These are phyloP conservation scores for Syzygium aqueum DNA, from an alignment of 345 rosid species.

Conservation along the genomic window DNA sequence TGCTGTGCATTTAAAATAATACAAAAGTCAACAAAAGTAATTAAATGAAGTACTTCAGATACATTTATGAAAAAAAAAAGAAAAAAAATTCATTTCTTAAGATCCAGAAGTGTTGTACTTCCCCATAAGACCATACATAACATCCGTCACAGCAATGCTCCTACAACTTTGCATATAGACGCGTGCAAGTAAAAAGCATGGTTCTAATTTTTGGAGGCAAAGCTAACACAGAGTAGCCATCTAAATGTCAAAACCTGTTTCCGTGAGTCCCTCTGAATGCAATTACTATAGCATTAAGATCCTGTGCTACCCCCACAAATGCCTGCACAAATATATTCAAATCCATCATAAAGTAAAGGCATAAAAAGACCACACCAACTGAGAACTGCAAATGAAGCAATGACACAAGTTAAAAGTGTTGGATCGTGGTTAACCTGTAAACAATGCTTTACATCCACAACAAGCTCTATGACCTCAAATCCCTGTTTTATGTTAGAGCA, in stretches of 20 bases:
- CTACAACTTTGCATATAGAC: background rate
- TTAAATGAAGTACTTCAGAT: background rate
- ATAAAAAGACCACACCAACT: background rate
- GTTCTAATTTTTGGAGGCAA: background rate
- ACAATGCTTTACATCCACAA: conserved; percentile 79
- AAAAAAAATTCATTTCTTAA: background rate
- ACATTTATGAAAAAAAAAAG: background rate
- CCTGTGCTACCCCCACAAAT: conserved; percentile 62
- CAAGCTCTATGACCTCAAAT: conserved; percentile 72
- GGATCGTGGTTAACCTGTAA: conserved; percentile 47
- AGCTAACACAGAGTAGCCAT: background rate
- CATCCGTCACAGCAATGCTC: background rate
- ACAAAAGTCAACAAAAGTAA: background rate
- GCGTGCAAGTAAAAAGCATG: background rate
- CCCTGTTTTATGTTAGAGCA: conserved; percentile 39
- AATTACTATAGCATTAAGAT: conserved; percentile 57
- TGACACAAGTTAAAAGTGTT: background rate
- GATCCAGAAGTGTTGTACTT: background rate
- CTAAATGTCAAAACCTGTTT: conserved; percentile 28
- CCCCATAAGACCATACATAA: background rate
- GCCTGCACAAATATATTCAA: conserved; percentile 30
- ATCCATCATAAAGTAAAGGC: background rate
- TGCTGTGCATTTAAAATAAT: background rate
- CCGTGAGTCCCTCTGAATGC: conserved; percentile 84
- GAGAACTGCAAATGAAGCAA: background rate